phyloP scores from a whole-genome alignment of 495 filamentous ascomycete genomes.

The Talaromyces trachyspermus region DNA sequence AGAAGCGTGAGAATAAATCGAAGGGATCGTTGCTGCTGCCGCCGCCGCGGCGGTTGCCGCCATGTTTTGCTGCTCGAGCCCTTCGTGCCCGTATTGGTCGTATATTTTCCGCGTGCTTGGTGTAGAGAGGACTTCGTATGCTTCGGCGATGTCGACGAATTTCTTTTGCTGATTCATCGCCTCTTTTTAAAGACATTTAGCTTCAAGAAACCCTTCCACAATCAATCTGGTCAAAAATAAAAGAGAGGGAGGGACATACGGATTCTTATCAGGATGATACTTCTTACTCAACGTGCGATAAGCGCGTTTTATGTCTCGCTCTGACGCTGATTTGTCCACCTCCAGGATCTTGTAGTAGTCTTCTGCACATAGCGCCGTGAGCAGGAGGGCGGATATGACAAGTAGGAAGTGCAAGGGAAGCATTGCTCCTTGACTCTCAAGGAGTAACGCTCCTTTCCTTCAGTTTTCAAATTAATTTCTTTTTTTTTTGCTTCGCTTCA shows the following conservation, averaged over 20 bases:
- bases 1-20: slow-evolving; percentile 95
- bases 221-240: slow-evolving; percentile 3
- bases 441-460: not conserved
- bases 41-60: slow-evolving; percentile 51
- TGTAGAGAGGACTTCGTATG: slow-evolving; percentile 88
- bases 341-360: slow-evolving; percentile 95
- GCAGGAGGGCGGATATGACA: slow-evolving; percentile 23
- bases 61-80: slow-evolving; percentile 69
- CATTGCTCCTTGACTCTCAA: slow-evolving; percentile 12
- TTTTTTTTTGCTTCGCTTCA: too few species aligned
- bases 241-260: slow-evolving; percentile 48
- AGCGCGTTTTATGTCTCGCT: slow-evolving; percentile 91
- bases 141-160: slow-evolving; percentile 92
- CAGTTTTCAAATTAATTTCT: too few species aligned
- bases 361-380: slow-evolving; percentile 53
- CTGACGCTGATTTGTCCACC: slow-evolving; percentile 70
- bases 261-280: slow-evolving; percentile 98
- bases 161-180: slow-evolving; percentile 78
- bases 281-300: slow-evolving; percentile 92
- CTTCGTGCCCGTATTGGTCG: slow-evolving; percentile 92
- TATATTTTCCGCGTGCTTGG: slow-evolving; percentile 80
- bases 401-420: slow-evolving; percentile 15
- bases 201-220: not conserved
- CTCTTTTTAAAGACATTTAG: slow-evolving; percentile 35
- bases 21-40: slow-evolving; percentile 81